These are phyloP conservation scores for Botrytis fabae DNA, from an alignment of 2,329 filamentous ascomycete species.

Conservation along the genomic window DNA sequence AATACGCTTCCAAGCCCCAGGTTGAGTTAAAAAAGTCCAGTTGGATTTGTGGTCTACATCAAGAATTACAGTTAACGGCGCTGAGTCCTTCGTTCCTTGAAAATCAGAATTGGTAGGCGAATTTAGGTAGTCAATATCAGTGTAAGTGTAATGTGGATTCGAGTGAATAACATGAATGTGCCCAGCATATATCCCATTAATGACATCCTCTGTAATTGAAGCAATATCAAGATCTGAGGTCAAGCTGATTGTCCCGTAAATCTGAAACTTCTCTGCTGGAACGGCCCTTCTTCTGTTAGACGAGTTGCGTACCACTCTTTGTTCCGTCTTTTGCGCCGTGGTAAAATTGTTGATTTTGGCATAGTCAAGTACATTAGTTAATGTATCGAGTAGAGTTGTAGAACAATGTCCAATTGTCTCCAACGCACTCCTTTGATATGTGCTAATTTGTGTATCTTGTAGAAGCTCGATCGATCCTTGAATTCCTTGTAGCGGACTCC, in stretches of 20 bases:
- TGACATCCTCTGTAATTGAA: slow-evolving; percentile 42
- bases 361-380: slow-evolving; percentile 44
- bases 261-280: slow-evolving; percentile 3
- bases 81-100: neutral
- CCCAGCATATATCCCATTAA: slow-evolving; percentile 42
- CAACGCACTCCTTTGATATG: slow-evolving; percentile 39
- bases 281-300: neutral
- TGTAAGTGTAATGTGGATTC: neutral
- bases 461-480: slow-evolving; percentile 52
- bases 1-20: slow-evolving; percentile 42
- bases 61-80: slow-evolving; percentile 48
- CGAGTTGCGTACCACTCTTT: slow-evolving; percentile 6
- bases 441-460: slow-evolving; percentile 44
- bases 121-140: slow-evolving; percentile 2
- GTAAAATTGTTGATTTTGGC: slow-evolving; percentile 39
- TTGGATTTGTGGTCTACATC: slow-evolving; percentile 42
- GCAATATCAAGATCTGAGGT: slow-evolving; percentile 40
- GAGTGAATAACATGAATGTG: slow-evolving; percentile 34
- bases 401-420: slow-evolving; percentile 41
- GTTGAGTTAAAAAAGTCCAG: slow-evolving; percentile 35
- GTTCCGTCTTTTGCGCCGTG: neutral
- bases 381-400: slow-evolving; percentile 42
- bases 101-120: neutral
- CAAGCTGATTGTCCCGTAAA: slow-evolving; percentile 27
- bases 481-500: slow-evolving; percentile 57